These are phyloP conservation scores for Cytospora paraplurivora DNA, from an alignment of 2,329 filamentous ascomycete species.

Conservation along the genomic window DNA sequence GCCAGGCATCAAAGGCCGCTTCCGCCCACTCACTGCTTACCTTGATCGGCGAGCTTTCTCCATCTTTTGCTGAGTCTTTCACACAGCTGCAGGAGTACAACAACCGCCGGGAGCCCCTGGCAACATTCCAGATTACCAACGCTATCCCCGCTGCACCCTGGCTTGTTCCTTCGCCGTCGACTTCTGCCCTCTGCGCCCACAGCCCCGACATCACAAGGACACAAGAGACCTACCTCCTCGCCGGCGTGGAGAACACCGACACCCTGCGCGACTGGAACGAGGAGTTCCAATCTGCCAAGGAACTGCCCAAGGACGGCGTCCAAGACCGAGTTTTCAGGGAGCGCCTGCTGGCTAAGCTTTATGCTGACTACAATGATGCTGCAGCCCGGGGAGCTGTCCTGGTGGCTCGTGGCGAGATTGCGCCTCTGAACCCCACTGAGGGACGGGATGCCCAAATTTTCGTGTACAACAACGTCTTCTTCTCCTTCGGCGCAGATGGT, in stretches of 20 bases:
- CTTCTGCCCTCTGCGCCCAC: slow-evolving; percentile 67
- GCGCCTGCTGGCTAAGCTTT: slow-evolving; percentile 89
- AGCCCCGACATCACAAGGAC: slow-evolving; percentile 82
- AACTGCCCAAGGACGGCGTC: slow-evolving; percentile 89
- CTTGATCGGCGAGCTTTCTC: slow-evolving; percentile 76
- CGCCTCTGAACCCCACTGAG: slow-evolving; percentile 93
- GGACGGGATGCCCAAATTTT: slow-evolving; percentile 93
- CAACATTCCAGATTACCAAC: slow-evolving; percentile 95
- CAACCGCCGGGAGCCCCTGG: slow-evolving; percentile 80
- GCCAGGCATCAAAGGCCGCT: slow-evolving; percentile 74
- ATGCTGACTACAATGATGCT: slow-evolving; percentile 96
- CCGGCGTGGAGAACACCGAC: slow-evolving; percentile 90
- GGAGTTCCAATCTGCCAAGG: slow-evolving; percentile 95
- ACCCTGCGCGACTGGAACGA: slow-evolving; percentile 98
- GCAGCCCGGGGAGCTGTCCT: slow-evolving; percentile 89
- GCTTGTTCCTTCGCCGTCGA: slow-evolving; percentile 72
- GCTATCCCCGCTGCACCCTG: slow-evolving; percentile 90
- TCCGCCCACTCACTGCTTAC: slow-evolving; percentile 84
- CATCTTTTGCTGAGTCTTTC: slow-evolving; percentile 79
- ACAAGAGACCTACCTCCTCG: slow-evolving; percentile 88
- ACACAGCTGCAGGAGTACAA: slow-evolving; percentile 80
- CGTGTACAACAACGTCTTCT: slow-evolving; percentile 99
- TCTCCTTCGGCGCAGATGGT: slow-evolving; percentile 96
- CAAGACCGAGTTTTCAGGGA: slow-evolving; percentile 97
- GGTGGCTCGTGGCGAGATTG: slow-evolving; percentile 89